phyloP scores from a whole-genome alignment of 2,329 filamentous ascomycete genomes.

The Cadophora sp. region DNA sequence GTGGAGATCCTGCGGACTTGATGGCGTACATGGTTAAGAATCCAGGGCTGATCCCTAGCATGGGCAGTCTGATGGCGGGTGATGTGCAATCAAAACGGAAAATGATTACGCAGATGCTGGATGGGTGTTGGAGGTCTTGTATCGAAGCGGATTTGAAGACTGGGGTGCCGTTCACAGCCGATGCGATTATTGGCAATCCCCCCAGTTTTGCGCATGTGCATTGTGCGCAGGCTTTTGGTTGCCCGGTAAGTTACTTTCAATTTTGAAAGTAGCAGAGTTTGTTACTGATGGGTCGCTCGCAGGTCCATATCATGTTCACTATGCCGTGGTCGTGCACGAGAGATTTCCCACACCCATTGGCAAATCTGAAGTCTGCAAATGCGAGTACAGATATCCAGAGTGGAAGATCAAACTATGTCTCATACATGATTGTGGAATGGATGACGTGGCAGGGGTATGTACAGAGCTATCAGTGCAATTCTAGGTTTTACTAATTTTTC shows the following conservation, averaged over 20 bases:
- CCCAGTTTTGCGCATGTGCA: conserved; percentile 41
- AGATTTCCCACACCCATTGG: conserved; percentile 48
- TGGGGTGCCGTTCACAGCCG: conserved; percentile 37
- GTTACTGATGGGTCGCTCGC: background rate
- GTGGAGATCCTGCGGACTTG: conserved; percentile 72
- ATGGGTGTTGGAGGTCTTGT: conserved; percentile 85
- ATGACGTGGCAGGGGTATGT: conserved; percentile 56
- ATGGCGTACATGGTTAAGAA: conserved; percentile 93
- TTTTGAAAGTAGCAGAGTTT: background rate
- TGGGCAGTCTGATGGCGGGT: conserved; percentile 74
- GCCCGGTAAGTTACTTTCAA: conserved; percentile 66
- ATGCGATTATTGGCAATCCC: conserved; percentile 41
- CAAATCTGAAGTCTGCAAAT: conserved; percentile 50
- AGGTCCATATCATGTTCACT: conserved; percentile 30
- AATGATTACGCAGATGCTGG: conserved; percentile 76
- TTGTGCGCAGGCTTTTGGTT: conserved; percentile 32
- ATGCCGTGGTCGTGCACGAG: conserved; percentile 38
- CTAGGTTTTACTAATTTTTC: background rate
- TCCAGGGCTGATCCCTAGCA: conserved; percentile 80
- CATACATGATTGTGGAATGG: conserved; percentile 54
- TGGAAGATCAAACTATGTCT: conserved; percentile 50
- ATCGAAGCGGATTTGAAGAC: conserved; percentile 58
- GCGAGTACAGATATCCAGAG: conserved; percentile 42
- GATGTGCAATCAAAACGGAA: conserved; percentile 75
- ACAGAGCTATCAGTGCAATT: no score